Base-by-base conservation (phyloP, 2,329 filamentous ascomycete species). In the Neonectria faginata region DNA sequence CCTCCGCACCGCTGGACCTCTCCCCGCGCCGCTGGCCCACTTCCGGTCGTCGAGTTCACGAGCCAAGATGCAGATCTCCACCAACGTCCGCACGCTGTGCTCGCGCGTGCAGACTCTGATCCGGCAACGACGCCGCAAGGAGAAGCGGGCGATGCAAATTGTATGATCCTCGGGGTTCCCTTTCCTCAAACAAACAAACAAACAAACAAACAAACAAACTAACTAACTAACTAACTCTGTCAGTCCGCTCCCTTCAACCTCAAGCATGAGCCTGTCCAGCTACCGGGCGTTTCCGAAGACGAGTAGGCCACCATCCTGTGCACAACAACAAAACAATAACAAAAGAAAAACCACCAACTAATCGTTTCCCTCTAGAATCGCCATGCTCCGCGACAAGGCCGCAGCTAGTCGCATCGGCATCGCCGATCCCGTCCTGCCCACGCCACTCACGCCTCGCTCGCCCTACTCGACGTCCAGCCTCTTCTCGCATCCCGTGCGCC, bases 181-280 rank as follows among this genome's bases (percentile, higher is more conserved):
- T 27, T 10, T 31, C 20, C n/a, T 9, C n/a, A 44, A 36, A 20
- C 20, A 20, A 20, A 20, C 20, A 20, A 3, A 20, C 20, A 20
- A 20, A 20, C 20, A 20, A 20, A n/a, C n/a, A n/a, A n/a, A n/a
- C n/a, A 44, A 36, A 20, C 20, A 20, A 20, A 20, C 20, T 2
- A 3, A 20, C 20, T 2, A 20, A 20, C 20, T 2, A 20, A 20
- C 77, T 76, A 68, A 77, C 67, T 29, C 51, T 11, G 9, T 53
- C 64, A 89, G 87, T 88, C 86, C 54, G 82, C 83, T 10, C 87
- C 87, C 0, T 89, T 86, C 76, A 81, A 88, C 74, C 85, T 89
- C 72, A 84, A 85, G 73, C 83, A 82, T 62, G 85, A 87, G 72
- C 77, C 81, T n/a, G 79, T 84, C 44, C 77, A 77, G 47, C 77